A percentile compares a stretch with the other conserved stretches of the same genome.
Evolutionary conservation across 768 basidiomycete species (phyloP).

Genomic region (Lactifluus volemus): DNA sequence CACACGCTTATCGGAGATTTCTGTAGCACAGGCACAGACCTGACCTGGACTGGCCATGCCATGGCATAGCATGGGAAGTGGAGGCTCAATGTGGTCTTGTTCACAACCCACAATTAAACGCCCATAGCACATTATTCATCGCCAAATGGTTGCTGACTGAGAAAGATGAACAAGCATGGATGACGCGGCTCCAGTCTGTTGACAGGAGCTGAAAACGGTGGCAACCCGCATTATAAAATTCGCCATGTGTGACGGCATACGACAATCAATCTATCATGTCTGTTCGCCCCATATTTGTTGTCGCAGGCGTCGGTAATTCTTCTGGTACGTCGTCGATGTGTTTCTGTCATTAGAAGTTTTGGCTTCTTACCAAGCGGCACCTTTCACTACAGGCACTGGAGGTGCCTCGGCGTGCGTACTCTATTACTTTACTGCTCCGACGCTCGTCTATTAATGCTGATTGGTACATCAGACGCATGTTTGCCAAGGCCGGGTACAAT

Average conservation of each 20-base stretch:
- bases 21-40: too few relatives aligned
- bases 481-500: constrained; percentile 33
- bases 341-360: background rate
- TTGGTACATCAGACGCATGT: constrained; percentile 25
- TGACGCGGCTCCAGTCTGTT: too few relatives aligned
- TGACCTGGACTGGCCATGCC: too few relatives aligned
- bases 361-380: background rate
- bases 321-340: constrained; percentile 24
- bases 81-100: too few relatives aligned
- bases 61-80: background rate
- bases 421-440: background rate
- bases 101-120: too few relatives aligned
- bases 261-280: constrained; percentile 22
- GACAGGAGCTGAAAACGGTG: too few relatives aligned
- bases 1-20: background rate
- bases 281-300: constrained; percentile 30
- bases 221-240: too few relatives aligned
- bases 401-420: constrained; percentile 33
- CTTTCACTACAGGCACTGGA: constrained; percentile 28
- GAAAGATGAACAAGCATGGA: background rate
- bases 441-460: background rate
- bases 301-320: constrained; percentile 35
- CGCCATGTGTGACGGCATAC: background rate
- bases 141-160: background rate
- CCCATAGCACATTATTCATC: background rate